A percentile compares a stretch with the other conserved stretches of the same genome.
These are phyloP conservation scores for Leccinellum albellum DNA, from an alignment of 768 basidiomycete genomes.

Conservation along the genomic window DNA sequence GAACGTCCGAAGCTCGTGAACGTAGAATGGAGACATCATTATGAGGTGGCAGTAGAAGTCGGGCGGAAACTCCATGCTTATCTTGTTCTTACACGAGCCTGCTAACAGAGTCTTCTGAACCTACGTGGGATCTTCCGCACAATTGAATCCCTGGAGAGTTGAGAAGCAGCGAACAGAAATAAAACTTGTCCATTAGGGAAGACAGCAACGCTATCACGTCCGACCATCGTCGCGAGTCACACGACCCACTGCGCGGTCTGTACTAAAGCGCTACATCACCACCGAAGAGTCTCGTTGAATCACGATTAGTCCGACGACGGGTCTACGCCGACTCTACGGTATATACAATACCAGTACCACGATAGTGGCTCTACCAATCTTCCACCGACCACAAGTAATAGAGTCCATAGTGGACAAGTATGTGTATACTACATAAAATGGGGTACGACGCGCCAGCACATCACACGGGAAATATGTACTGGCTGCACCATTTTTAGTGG, in stretches of 20 bases:
- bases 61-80: not conserved
- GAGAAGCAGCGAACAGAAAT: not conserved
- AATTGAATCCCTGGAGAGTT: not conserved
- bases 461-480: not conserved
- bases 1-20: not conserved
- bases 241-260: too few species aligned
- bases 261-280: not conserved
- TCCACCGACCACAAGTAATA: conserved; percentile 2
- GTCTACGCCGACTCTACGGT: too few species aligned
- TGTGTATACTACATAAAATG: conserved; percentile 5
- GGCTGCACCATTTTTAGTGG: conserved; percentile 1
- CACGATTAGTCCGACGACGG: not conserved
- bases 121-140: not conserved
- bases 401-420: conserved; percentile 3
- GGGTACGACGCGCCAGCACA: conserved; percentile 1
- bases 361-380: not conserved
- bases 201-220: not conserved
- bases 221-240: not conserved
- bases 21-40: not conserved
- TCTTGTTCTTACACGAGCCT: not conserved
- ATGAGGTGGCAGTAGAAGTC: not conserved
- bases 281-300: not conserved
- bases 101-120: not conserved
- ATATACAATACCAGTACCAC: conserved; percentile 2
- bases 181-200: not conserved